These are phyloP conservation scores for Psilocybe cyanescens DNA, from an alignment of 768 basidiomycete genomes.

Conservation along the genomic window DNA sequence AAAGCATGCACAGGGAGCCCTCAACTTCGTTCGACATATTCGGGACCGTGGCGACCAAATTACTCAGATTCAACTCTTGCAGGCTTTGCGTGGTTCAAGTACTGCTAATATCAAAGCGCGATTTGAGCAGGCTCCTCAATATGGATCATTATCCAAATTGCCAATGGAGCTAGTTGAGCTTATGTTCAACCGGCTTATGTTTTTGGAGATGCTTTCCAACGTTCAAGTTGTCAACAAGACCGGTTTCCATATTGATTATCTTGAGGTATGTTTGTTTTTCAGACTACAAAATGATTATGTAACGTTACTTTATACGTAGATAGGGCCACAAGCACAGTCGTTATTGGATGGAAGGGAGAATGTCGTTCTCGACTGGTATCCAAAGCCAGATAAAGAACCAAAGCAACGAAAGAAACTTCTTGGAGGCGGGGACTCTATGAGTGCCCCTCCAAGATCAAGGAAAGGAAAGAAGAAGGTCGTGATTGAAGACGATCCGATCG, in stretches of 20 bases:
- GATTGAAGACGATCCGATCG: conserved; percentile 37
- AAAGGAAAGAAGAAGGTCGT: conserved; percentile 31
- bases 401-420: conserved; percentile 20
- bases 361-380: conserved; percentile 36
- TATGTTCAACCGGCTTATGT: conserved; percentile 60
- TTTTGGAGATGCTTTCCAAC: conserved; percentile 50
- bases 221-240: conserved; percentile 45
- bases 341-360: conserved; percentile 28
- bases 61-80: conserved; percentile 62
- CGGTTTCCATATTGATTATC: conserved; percentile 57
- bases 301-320: conserved; percentile 25
- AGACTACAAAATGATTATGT: too few species aligned
- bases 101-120: conserved; percentile 47
- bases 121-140: conserved; percentile 48
- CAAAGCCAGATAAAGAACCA: conserved; percentile 29
- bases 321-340: conserved; percentile 34
- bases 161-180: conserved; percentile 62
- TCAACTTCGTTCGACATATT: conserved; percentile 60
- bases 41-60: conserved; percentile 47
- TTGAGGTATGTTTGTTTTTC: conserved; percentile 42
- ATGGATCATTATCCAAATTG: conserved; percentile 58
- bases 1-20: conserved; percentile 52
- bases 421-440: conserved; percentile 24
- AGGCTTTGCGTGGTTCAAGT: conserved; percentile 70
- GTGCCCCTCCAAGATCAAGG: conserved; percentile 22